Percentiles rank a stretch among this genome's conserved stretches.
phyloP scores from a whole-genome alignment of 2,329 filamentous ascomycete genomes.

The Alternaria hordeiaustralica region DNA sequence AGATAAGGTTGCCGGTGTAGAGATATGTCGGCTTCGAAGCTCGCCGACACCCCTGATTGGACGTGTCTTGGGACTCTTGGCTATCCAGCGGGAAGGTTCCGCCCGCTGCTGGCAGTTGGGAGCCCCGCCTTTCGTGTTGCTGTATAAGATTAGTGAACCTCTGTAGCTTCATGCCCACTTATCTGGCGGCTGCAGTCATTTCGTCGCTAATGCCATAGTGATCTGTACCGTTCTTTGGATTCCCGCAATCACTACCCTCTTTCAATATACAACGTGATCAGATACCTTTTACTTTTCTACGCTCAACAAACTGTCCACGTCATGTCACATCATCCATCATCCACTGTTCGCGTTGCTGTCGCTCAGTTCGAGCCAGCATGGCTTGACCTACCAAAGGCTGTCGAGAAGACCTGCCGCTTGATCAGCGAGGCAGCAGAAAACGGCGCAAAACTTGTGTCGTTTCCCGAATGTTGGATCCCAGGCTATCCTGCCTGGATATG shows the following conservation, averaged over 20 bases:
- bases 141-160: neutral
- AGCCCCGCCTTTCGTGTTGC: neutral
- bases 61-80: too few relatives aligned
- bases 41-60: neutral
- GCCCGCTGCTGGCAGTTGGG: neutral
- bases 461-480: constrained; percentile 56
- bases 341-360: constrained; percentile 53
- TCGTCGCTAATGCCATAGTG: neutral
- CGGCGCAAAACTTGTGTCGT: constrained; percentile 61
- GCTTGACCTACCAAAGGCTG: constrained; percentile 63
- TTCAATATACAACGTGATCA: neutral
- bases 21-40: neutral
- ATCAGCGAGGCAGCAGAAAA: constrained; percentile 63
- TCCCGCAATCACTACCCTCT: neutral
- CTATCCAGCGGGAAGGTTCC: neutral
- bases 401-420: constrained; percentile 64
- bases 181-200: neutral
- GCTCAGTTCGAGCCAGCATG: constrained; percentile 67
- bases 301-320: neutral
- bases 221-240: neutral
- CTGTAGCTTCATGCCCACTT: neutral
- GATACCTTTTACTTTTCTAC: neutral
- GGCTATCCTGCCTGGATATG: constrained; percentile 57
- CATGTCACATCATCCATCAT: neutral
- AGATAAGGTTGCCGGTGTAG: neutral